Evolutionary conservation across 2,329 filamentous ascomycete genomes (phyloP), one percentile per base, ranked within the genome.

Genomic region (Fusarium papillatum): DNA sequence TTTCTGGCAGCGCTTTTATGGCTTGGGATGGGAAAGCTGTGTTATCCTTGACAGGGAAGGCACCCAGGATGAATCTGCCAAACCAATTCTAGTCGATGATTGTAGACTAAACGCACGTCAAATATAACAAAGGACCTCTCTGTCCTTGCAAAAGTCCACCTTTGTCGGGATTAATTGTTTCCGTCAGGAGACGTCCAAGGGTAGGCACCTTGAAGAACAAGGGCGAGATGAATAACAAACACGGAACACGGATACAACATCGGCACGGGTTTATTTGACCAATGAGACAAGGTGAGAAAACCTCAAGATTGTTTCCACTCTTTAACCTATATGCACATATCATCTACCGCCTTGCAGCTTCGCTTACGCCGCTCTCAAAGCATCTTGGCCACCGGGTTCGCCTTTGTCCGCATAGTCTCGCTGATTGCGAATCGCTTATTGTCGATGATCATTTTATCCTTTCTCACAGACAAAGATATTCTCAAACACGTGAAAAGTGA

Each of bases 381-480:
- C 17, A 55, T 31, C 6, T 4, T 8, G 17, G 26, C 24, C 2
- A 1, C 46, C 46, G 7, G 6, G 22, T 4, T n/a, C 48, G 48
- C 26, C 11, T 26, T 53, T n/a, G 3, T 31, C 26, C 24, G 48
- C 26, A 17, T 7, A 8, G 3, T 13, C 24, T 53, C 48, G 7
- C 26, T 48, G 16, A 19, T 53, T 31, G 26, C 17, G 17, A 53
- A 2, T 29, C 2, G 7, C 1, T 29, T 11, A 16, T 29, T 50
- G 5, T 13, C 24, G 6, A 29, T 29, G 48, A 50, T 13, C 3
- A 50, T 11, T 31, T 5, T n/a, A 29, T 9, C 50, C 4, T 26
- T 55, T 53, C 0, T 31, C 5, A 8, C 8, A 2, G 0, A 3
- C 6, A 8, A 53, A 8, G 11, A 22, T 0, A 9, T 5, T 22